These are phyloP conservation scores for Helianthus tuberosus DNA, from an alignment of 129 eudicot genomes.

Conservation along the genomic window DNA sequence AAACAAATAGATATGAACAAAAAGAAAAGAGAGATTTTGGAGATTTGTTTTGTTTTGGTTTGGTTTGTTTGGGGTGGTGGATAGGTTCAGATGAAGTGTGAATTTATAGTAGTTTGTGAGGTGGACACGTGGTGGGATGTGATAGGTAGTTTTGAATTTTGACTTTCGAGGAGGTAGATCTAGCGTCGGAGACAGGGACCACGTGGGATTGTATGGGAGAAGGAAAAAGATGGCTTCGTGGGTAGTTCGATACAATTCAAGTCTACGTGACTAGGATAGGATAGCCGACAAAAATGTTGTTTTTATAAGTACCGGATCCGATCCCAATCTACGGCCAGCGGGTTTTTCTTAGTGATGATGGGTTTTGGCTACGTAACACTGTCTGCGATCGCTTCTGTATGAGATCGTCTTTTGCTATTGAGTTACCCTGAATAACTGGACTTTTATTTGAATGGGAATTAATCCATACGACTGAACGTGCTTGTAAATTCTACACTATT, in stretches of 20 bases:
- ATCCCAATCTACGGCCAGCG: no score
- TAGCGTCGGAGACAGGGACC: slow-evolving; percentile 26
- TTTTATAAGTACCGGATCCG: not conserved
- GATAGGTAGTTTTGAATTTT: not conserved
- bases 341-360: no score
- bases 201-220: slow-evolving; percentile 44
- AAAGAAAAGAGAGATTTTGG: not conserved
- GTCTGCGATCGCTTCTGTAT: no score
- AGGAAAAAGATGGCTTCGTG: slow-evolving; percentile 45
- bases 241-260: slow-evolving; percentile 28
- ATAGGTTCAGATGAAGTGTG: not conserved
- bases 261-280: not conserved
- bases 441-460: no score
- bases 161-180: slow-evolving; percentile 28
- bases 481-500: no score
- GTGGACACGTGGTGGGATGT: slow-evolving; percentile 42
- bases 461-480: no score
- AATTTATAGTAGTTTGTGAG: slow-evolving; percentile 22
- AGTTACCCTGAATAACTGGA: no score
- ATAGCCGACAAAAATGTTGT: slow-evolving; percentile 18
- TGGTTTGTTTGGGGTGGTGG: slow-evolving; percentile 4
- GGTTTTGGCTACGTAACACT: no score
- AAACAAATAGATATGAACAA: slow-evolving; percentile 18
- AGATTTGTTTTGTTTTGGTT: not conserved
- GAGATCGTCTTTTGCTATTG: no score